Evolutionary conservation across 1,139 yeast species (phyloP).

Genomic region (Diutina sp.): DNA sequence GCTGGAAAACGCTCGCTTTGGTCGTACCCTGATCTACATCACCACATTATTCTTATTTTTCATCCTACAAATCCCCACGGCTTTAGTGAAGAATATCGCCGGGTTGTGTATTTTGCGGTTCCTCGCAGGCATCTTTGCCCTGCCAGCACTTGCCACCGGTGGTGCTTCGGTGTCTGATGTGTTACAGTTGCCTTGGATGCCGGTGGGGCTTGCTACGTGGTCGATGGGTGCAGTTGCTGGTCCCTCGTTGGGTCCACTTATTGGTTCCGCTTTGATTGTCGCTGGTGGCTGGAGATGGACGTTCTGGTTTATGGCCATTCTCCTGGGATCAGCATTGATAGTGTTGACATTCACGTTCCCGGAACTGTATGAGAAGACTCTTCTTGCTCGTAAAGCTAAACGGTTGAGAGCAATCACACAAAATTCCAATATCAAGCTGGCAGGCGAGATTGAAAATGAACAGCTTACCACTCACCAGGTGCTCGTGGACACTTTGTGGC

Average conservation of each 20-base stretch:
- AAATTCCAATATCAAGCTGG: conserved; percentile 18
- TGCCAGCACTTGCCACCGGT: conserved; percentile 21
- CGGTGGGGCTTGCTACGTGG: conserved; percentile 20
- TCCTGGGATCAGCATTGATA: conserved; percentile 20
- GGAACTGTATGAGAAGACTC: conserved; percentile 35
- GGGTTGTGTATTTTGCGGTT: conserved; percentile 20
- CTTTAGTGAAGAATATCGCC: conserved; percentile 17
- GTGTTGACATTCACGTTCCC: conserved; percentile 27
- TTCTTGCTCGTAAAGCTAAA: conserved; percentile 33
- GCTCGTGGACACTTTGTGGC: conserved; percentile 31
- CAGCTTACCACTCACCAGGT: conserved; percentile 14
- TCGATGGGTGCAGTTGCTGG: conserved; percentile 31
- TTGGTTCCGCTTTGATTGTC: conserved; percentile 20
- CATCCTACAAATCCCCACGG: conserved; percentile 22
- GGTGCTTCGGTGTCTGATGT: conserved; percentile 12
- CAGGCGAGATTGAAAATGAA: conserved; percentile 27
- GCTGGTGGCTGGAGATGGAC: conserved; percentile 25
- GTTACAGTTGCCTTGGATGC: conserved; percentile 15
- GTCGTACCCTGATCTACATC: conserved; percentile 33
- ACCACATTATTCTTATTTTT: conserved; percentile 16
- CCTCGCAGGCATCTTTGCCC: conserved; percentile 17
- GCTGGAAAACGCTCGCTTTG: conserved; percentile 38
- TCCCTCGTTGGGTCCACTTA: conserved; percentile 19
- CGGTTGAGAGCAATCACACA: conserved; percentile 18
- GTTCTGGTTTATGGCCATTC: conserved; percentile 29